Conservation (phyloP, 192 early-diverging fungal species). For the Coemansia guatemalensis region DNA sequence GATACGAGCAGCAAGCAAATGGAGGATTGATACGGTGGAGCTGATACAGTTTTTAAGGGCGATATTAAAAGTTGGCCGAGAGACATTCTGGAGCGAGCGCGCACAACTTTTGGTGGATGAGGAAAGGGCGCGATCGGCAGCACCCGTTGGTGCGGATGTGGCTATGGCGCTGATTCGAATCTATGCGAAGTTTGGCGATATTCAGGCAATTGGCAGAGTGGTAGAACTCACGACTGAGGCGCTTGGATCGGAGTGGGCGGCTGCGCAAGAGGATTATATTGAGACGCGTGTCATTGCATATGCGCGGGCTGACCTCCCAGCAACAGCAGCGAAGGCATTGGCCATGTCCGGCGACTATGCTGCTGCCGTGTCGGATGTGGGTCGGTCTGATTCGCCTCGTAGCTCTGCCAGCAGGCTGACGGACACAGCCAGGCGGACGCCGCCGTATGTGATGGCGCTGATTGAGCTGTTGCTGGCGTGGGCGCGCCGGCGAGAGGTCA, state of each 20-base stretch:
- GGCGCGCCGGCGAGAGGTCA: slow-evolving; percentile 19
- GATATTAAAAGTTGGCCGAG: slow-evolving; percentile 19
- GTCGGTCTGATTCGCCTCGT: not conserved
- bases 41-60: slow-evolving; percentile 31
- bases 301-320: slow-evolving; percentile 29
- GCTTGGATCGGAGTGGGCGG: slow-evolving; percentile 7
- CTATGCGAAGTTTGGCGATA: slow-evolving; percentile 34
- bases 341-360: not conserved
- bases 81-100: slow-evolving; percentile 22
- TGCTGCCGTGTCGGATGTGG: not conserved
- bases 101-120: slow-evolving; percentile 18
- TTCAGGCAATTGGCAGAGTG: slow-evolving; percentile 8
- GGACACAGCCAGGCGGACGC: slow-evolving; percentile 5
- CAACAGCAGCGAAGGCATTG: slow-evolving; percentile 16
- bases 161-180: slow-evolving; percentile 27
- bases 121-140: not conserved
- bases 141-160: not conserved
- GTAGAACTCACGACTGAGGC: not conserved
- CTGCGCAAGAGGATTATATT: slow-evolving; percentile 9
- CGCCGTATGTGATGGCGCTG: slow-evolving; percentile 17
- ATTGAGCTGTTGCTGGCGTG: slow-evolving; percentile 32
- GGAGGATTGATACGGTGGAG: slow-evolving; percentile 19
- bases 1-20: slow-evolving; percentile 4
- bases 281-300: slow-evolving; percentile 21
- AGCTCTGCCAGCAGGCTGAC: not conserved